These are phyloP conservation scores for Triangularia setosa DNA, from an alignment of 2,329 filamentous ascomycete species.

Conservation along the genomic window DNA sequence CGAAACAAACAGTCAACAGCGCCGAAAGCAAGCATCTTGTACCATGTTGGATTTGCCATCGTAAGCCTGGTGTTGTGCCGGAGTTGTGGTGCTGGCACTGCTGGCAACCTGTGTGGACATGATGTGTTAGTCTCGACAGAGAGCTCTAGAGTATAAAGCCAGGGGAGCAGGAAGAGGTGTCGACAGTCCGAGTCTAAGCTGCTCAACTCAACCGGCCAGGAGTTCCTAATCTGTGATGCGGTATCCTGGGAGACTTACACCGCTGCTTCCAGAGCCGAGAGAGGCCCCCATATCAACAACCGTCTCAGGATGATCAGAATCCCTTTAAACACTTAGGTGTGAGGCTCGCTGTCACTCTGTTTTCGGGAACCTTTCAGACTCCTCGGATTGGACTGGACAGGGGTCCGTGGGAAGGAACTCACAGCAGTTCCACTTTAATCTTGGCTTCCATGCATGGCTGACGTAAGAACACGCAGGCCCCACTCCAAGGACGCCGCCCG, in stretches of 20 bases:
- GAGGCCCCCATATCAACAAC: conserved; percentile 15
- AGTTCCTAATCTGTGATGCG: not conserved
- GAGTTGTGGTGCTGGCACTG: conserved; percentile 7
- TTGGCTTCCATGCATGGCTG: not conserved
- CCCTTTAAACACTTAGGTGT: not conserved
- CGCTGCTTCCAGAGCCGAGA: conserved; percentile 15
- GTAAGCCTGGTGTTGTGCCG: not conserved
- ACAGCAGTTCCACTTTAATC: not conserved
- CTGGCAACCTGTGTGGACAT: conserved; percentile 9
- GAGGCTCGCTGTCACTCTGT: not conserved
- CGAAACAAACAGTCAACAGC: not conserved
- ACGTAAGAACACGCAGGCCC: not conserved
- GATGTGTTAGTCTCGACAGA: not conserved
- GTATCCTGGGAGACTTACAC: conserved; percentile 16
- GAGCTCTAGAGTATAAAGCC: not conserved
- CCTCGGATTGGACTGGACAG: not conserved
- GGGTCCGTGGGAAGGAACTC: not conserved
- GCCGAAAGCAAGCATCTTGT: not conserved
- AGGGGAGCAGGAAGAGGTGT: not conserved
- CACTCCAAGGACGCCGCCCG: not conserved
- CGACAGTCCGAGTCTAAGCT: not conserved
- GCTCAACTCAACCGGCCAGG: not conserved
- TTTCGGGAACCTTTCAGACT: not conserved
- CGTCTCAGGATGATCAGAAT: no score
- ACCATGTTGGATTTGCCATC: conserved; percentile 15